Conservation (phyloP, 768 basidiomycete species). For the Boletus vinaceobasis region DNA sequence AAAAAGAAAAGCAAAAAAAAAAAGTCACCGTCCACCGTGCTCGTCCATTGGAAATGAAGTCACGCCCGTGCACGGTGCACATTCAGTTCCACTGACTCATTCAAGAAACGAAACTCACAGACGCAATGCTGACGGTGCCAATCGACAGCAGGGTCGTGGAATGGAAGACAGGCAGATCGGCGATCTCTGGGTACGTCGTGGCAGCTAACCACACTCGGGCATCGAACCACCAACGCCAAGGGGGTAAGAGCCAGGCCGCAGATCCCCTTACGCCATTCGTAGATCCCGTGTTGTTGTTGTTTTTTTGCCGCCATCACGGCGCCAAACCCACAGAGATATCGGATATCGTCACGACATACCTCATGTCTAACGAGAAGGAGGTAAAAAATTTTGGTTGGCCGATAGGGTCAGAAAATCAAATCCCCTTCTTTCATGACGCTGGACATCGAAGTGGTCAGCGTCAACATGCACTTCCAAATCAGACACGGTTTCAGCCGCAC, state of each 20-base stretch:
- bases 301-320: background rate
- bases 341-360: background rate
- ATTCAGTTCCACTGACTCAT: background rate
- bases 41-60: background rate
- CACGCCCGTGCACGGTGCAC: background rate
- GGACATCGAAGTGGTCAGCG: background rate
- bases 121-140: background rate
- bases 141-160: background rate
- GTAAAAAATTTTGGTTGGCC: background rate
- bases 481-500: background rate
- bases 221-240: background rate
- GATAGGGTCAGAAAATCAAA: slow-evolving; percentile 2
- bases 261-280: background rate
- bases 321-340: background rate
- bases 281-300: slow-evolving; percentile 1
- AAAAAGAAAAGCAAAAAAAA: background rate
- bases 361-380: background rate
- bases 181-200: background rate
- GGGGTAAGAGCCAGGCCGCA: background rate
- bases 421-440: background rate
- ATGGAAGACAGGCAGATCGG: slow-evolving; percentile 4
- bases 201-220: background rate
- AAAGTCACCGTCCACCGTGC: background rate
- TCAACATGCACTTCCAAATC: slow-evolving; percentile 8
- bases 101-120: background rate